These are phyloP conservation scores for Mycosphaerella sp. DNA, from an alignment of 2,329 filamentous ascomycete genomes.

Conservation along the genomic window DNA sequence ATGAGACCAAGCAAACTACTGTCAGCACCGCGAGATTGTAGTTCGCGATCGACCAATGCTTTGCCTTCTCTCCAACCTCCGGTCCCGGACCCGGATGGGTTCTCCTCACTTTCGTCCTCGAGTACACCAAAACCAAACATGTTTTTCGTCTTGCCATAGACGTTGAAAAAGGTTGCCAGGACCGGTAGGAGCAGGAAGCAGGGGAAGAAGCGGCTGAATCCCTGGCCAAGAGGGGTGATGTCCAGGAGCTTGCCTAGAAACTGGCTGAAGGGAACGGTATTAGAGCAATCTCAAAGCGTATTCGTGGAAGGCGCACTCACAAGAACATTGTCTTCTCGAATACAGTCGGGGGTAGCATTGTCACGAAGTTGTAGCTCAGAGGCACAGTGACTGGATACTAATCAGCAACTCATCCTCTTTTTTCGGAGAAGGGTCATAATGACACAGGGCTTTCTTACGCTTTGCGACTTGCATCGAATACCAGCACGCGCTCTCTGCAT, in stretches of 20 bases:
- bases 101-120: slow-evolving; percentile 65
- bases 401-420: not conserved
- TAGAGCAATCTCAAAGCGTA: not conserved
- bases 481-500: slow-evolving; percentile 90
- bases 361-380: slow-evolving; percentile 92
- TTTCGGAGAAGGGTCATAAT: no score
- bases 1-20: slow-evolving; percentile 33
- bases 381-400: slow-evolving; percentile 65
- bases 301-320: not conserved
- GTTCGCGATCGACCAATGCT: slow-evolving; percentile 80
- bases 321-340: slow-evolving; percentile 80
- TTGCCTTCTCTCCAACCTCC: slow-evolving; percentile 88
- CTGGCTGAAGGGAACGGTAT: slow-evolving; percentile 29
- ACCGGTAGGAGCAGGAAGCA: slow-evolving; percentile 82
- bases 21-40: slow-evolving; percentile 36
- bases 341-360: slow-evolving; percentile 67
- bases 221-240: slow-evolving; percentile 71
- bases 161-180: slow-evolving; percentile 74
- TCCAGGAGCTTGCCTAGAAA: slow-evolving; percentile 81
- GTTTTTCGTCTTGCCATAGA: slow-evolving; percentile 76
- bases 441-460: slow-evolving; percentile 24
- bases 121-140: slow-evolving; percentile 73
- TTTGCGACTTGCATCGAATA: slow-evolving; percentile 89
- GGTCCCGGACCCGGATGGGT: slow-evolving; percentile 60
- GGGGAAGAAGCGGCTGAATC: slow-evolving; percentile 85